Conservation (phyloP, 2,329 filamentous ascomycete species). For the Colletotrichum shisoi region DNA sequence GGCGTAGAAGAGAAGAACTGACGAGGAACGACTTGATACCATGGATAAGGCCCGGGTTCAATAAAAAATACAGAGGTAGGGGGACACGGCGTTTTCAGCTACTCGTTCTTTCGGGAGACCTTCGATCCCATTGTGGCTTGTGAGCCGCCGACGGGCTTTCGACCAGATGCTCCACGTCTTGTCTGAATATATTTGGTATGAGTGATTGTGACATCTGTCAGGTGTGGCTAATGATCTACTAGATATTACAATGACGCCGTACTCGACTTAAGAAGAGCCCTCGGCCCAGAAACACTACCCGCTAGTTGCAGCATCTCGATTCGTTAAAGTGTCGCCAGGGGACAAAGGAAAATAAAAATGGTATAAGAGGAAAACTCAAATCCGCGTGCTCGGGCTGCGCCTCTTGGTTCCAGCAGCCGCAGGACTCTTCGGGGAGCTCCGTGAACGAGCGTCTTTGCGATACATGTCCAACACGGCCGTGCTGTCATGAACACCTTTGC, state of each 20-base stretch:
- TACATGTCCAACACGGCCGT: constrained; percentile 55
- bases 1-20: neutral
- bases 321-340: neutral
- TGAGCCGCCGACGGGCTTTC: neutral
- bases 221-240: constrained; percentile 15
- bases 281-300: constrained; percentile 3
- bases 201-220: constrained; percentile 9
- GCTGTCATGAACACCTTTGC: constrained; percentile 44
- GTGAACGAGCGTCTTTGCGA: constrained; percentile 57
- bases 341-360: constrained; percentile 21
- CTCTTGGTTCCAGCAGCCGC: neutral
- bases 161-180: neutral
- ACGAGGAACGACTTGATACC: constrained; percentile 34
- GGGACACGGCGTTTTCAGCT: neutral
- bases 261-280: neutral
- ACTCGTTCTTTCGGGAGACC: neutral
- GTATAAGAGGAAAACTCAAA: constrained; percentile 41
- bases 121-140: neutral
- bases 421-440: constrained; percentile 52
- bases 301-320: neutral
- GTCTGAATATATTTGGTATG: neutral
- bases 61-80: constrained; percentile 19
- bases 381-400: constrained; percentile 42
- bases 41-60: constrained; percentile 15
- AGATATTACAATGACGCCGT: constrained; percentile 28